Percentiles rank a stretch among this genome's conserved stretches.
phyloP scores from a whole-genome alignment of 1,284 basidiomycete species.

The Coriolopsis trogii region DNA sequence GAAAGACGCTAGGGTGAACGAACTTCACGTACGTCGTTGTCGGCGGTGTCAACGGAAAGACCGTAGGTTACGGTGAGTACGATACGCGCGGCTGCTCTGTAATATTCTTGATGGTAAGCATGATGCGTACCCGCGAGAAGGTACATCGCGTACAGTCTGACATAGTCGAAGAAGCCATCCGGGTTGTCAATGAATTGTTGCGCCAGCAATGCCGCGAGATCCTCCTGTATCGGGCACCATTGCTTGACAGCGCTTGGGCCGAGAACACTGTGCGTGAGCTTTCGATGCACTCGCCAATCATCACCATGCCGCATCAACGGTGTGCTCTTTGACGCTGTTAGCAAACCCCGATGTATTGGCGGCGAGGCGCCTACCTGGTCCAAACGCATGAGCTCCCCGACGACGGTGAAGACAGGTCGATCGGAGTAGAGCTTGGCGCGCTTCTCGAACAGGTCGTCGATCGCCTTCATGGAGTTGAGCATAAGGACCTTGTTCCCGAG shows the following conservation, averaged over 20 bases:
- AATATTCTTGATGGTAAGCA: not conserved
- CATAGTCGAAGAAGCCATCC: constrained; percentile 20
- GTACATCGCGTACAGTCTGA: constrained; percentile 20
- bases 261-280: constrained; percentile 30
- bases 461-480: constrained; percentile 36
- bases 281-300: constrained; percentile 31
- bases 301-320: constrained; percentile 22
- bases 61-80: constrained; percentile 38
- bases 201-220: constrained; percentile 25
- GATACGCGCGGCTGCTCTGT: constrained; percentile 34
- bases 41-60: constrained; percentile 28
- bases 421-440: constrained; percentile 37
- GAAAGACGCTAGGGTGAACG: constrained; percentile 3
- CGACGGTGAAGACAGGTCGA: constrained; percentile 38
- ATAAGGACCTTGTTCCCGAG: constrained; percentile 31
- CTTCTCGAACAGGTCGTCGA: constrained; percentile 38
- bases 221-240: constrained; percentile 32
- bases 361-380: constrained; percentile 25
- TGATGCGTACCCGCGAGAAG: not conserved
- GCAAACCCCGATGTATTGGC: not conserved
- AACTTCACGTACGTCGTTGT: constrained; percentile 26
- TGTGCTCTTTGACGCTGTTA: constrained; percentile 12
- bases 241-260: constrained; percentile 31
- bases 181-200: constrained; percentile 18
- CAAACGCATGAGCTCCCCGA: constrained; percentile 39